Percentiles rank a stretch among this genome's conserved stretches.
Evolutionary conservation across 495 filamentous ascomycete genomes (phyloP).

Genomic region (Xylaria longipes): DNA sequence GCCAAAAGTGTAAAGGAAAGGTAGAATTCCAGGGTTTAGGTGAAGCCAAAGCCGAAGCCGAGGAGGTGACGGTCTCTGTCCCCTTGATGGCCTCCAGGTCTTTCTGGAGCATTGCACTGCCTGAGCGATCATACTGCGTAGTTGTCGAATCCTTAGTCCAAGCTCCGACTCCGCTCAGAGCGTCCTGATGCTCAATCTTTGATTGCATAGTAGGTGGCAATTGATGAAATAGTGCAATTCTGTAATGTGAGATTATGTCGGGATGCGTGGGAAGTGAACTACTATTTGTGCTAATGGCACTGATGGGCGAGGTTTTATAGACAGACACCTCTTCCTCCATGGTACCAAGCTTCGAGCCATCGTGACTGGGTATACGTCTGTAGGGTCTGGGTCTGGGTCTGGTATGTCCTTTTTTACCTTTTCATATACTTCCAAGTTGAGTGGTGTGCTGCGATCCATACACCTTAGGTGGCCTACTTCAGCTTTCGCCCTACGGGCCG

Average conservation of each 20-base stretch:
- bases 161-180: neutral
- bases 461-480: too few species aligned
- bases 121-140: neutral
- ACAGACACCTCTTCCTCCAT: neutral
- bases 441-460: neutral
- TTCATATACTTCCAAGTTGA: neutral
- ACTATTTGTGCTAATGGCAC: neutral
- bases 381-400: neutral
- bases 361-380: neutral
- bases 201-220: neutral
- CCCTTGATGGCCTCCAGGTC: neutral
- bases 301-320: neutral
- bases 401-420: neutral
- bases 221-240: neutral
- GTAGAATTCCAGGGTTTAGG: neutral
- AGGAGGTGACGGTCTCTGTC: neutral
- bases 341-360: neutral
- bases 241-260: neutral
- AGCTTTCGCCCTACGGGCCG: slow-evolving; percentile 8
- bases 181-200: neutral
- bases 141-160: neutral
- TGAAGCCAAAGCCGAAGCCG: neutral
- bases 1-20: neutral
- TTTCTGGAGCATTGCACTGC: neutral
- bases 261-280: neutral